These are phyloP conservation scores for Stramenopiles sp. DNA, from an alignment of 352 stramenopile genomes.

Conservation along the genomic window DNA sequence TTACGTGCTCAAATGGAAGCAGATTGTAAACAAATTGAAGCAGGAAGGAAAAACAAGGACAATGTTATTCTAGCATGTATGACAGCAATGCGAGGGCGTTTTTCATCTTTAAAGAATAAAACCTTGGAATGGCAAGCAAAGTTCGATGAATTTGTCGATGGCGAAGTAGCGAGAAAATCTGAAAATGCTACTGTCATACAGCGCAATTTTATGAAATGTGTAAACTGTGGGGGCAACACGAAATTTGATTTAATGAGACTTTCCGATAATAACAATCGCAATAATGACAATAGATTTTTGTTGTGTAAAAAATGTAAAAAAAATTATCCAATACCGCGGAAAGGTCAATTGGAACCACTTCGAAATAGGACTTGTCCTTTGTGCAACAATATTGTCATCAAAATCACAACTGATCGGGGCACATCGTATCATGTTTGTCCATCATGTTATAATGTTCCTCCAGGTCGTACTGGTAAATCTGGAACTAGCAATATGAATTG, in stretches of 20 bases:
- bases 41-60: constrained; percentile 29
- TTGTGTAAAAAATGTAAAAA: neutral
- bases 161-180: neutral
- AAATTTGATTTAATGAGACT: neutral
- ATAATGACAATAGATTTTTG: neutral
- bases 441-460: neutral
- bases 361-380: neutral
- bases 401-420: neutral
- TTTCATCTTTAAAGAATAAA: neutral
- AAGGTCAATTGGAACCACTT: neutral
- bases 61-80: constrained; percentile 28
- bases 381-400: neutral
- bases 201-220: neutral
- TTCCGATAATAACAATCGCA: neutral
- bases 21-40: constrained; percentile 49
- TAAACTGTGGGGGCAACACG: neutral
- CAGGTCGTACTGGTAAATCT: neutral
- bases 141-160: neutral
- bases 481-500: neutral
- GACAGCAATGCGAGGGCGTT: constrained; percentile 27
- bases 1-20: constrained; percentile 51
- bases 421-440: neutral
- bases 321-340: neutral
- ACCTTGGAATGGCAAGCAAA: neutral
- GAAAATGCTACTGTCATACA: neutral